A percentile compares a stretch with the other conserved stretches of the same genome.
phyloP scores from a whole-genome alignment of 768 basidiomycete species.

The Phylloporus sp. region DNA sequence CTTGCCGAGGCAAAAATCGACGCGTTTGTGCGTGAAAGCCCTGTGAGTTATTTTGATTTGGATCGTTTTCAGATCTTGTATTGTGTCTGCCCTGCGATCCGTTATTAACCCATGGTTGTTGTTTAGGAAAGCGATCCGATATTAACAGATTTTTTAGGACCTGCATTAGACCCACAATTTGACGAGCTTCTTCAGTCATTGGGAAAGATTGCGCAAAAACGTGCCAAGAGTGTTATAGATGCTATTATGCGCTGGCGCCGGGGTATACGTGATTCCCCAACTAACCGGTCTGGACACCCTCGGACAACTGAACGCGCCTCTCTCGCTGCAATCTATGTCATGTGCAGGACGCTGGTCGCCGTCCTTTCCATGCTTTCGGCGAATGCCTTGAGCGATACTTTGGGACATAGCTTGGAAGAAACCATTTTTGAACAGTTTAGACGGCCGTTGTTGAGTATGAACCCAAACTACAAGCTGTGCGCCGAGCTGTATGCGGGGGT shows the following conservation, averaged over 20 bases:
- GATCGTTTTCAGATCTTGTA: no score
- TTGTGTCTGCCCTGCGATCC: neutral
- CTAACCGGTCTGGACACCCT: constrained; percentile 28
- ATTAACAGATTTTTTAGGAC: constrained; percentile 65
- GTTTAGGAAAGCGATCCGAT: constrained; percentile 65
- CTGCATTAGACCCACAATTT: constrained; percentile 70
- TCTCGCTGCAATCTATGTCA: constrained; percentile 84
- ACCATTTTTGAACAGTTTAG: constrained; percentile 84
- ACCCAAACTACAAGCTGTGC: constrained; percentile 75
- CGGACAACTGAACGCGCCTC: constrained; percentile 59
- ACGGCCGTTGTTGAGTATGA: constrained; percentile 58
- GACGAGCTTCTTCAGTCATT: constrained; percentile 84
- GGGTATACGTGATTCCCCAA: constrained; percentile 62
- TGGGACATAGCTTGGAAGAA: constrained; percentile 82
- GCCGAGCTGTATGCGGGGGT: constrained; percentile 80
- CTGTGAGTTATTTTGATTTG: constrained; percentile 46
- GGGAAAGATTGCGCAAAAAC: constrained; percentile 80
- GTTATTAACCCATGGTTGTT: constrained; percentile 3
- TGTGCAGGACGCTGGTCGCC: constrained; percentile 81
- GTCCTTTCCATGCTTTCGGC: constrained; percentile 70
- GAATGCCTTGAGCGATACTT: constrained; percentile 71
- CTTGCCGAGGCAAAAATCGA: constrained; percentile 80
- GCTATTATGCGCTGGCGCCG: constrained; percentile 85
- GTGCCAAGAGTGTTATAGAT: constrained; percentile 80
- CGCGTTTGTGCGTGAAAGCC: constrained; percentile 59